Conservation (phyloP, 225 moss, liverwort and hornwort genomes). For the Polytrichum formosum region DNA sequence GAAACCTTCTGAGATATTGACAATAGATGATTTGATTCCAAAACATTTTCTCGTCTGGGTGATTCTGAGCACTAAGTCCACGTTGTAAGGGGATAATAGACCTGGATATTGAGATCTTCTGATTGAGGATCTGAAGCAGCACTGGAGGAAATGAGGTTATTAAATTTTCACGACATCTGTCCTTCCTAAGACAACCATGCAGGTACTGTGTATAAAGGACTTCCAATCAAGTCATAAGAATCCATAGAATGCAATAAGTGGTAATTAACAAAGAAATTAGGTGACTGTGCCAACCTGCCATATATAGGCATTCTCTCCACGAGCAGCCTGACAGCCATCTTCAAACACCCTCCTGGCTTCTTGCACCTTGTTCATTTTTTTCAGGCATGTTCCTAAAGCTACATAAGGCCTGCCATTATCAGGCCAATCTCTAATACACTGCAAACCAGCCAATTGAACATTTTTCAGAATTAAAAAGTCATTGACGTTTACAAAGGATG, state of each 20-base stretch:
- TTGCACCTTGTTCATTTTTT: slow-evolving; percentile 53
- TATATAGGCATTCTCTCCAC: slow-evolving; percentile 92
- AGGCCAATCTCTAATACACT: slow-evolving; percentile 96
- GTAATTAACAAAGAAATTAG: neutral
- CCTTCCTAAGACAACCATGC: neutral
- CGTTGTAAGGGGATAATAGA: no score
- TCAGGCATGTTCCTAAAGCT: slow-evolving; percentile 64
- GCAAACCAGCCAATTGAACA: slow-evolving; percentile 15
- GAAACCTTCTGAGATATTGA: no score
- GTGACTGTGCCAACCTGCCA: slow-evolving; percentile 75
- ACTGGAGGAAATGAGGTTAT: no score
- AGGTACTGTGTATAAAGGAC: neutral
- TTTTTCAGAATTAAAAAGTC: no score
- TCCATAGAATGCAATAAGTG: neutral
- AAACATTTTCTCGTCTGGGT: no score
- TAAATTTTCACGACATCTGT: neutral
- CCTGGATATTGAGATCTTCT: no score
- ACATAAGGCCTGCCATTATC: slow-evolving; percentile 94
- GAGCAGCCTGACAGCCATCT: slow-evolving; percentile 88
- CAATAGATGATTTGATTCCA: no score
- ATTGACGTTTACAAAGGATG: no score
- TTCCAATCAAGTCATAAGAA: no score
- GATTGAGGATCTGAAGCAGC: no score
- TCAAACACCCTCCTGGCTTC: slow-evolving; percentile 85
- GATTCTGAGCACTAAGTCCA: no score